Evolutionary conservation across 441 rosid species (phyloP).

Genomic region (Croton setiger): DNA sequence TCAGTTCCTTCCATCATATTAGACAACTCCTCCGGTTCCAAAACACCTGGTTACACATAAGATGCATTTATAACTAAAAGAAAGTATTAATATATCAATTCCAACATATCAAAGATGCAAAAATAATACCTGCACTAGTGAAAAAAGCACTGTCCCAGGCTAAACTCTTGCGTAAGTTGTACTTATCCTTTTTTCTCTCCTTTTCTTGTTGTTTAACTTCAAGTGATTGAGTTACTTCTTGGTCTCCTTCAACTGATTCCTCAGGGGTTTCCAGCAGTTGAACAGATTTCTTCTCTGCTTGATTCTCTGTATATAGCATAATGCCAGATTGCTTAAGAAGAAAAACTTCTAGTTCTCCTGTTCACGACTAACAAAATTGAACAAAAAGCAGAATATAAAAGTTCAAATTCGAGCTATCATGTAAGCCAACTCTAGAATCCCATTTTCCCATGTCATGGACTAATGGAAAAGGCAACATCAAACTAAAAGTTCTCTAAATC

Average conservation of each 20-base stretch:
- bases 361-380: neutral
- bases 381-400: neutral
- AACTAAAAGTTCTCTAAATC: neutral
- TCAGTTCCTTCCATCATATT: constrained; percentile 59
- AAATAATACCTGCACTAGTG: constrained; percentile 68
- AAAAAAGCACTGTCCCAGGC: constrained; percentile 98
- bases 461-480: neutral
- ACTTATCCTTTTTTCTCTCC: constrained; percentile 41
- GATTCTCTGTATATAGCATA: constrained; percentile 34
- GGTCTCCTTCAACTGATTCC: constrained; percentile 26
- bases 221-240: constrained; percentile 36
- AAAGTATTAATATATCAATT: neutral
- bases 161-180: constrained; percentile 77
- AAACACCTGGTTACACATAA: constrained; percentile 49
- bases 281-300: constrained; percentile 31
- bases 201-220: constrained; percentile 40
- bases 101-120: neutral
- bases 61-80: neutral
- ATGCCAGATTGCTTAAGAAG: constrained; percentile 10
- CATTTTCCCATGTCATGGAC: neutral
- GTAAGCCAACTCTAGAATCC: neutral
- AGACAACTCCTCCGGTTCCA: constrained; percentile 86
- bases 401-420: neutral
- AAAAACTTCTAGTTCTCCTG: neutral
- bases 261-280: constrained; percentile 18